phyloP scores from a whole-genome alignment of 257 asterid species.

The Ehretia macrophylla region DNA sequence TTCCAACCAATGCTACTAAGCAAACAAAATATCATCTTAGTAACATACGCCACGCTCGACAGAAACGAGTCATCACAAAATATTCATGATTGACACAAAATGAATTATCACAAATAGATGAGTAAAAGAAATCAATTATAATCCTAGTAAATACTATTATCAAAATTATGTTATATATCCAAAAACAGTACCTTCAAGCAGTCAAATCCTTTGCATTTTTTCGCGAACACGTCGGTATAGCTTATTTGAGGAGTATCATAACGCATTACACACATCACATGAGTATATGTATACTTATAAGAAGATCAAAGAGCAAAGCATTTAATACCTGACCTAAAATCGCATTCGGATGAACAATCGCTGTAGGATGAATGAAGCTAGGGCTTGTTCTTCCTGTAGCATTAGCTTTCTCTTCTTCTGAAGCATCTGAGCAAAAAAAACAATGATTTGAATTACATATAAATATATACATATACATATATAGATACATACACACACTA shows the following conservation, averaged over 20 bases:
- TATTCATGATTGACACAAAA: too few relatives aligned
- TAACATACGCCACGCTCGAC: too few relatives aligned
- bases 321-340: conserved; percentile 60
- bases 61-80: too few relatives aligned
- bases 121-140: neutral
- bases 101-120: too few relatives aligned
- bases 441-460: neutral
- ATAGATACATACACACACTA: neutral
- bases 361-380: conserved; percentile 57
- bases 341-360: conserved; percentile 66
- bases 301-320: neutral
- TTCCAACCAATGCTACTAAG: too few relatives aligned
- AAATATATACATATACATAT: neutral
- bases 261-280: too few relatives aligned
- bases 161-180: neutral
- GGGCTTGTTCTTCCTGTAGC: conserved; percentile 16
- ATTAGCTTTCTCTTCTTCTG: conserved; percentile 34
- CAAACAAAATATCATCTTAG: too few relatives aligned
- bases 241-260: too few relatives aligned
- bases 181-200: neutral
- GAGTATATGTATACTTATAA: too few relatives aligned
- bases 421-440: conserved; percentile 35
- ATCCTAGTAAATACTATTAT: neutral
- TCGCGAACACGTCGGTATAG: neutral
- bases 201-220: neutral